Percentiles rank a stretch among this genome's conserved stretches.
phyloP scores from a whole-genome alignment of 2,329 filamentous ascomycete species.

The Cadophora malorum region DNA sequence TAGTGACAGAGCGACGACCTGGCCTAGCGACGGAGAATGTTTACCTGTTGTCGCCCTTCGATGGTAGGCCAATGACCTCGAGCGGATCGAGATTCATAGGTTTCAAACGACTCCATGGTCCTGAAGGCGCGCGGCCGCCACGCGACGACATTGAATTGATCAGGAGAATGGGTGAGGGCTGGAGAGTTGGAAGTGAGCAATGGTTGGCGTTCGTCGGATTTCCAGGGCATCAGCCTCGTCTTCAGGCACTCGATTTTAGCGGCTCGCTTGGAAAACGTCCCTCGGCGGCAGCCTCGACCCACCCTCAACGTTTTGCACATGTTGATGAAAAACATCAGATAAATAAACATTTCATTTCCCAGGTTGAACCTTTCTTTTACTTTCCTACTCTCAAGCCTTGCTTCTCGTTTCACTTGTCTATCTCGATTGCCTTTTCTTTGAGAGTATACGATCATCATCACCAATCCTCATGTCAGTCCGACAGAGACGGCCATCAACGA shows the following conservation, averaged over 20 bases:
- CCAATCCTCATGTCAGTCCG: slow-evolving; percentile 37
- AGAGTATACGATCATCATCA: neutral
- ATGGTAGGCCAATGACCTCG: slow-evolving; percentile 82
- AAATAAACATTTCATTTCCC: neutral
- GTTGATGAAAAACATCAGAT: slow-evolving; percentile 12
- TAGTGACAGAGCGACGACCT: neutral
- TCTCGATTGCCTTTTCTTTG: neutral
- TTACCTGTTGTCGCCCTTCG: slow-evolving; percentile 88
- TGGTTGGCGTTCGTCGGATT: neutral
- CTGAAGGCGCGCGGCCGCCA: slow-evolving; percentile 52
- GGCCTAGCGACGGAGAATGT: slow-evolving; percentile 18
- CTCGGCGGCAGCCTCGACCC: slow-evolving; percentile 19
- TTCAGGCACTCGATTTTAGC: slow-evolving; percentile 11
- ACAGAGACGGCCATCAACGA: slow-evolving; percentile 39
- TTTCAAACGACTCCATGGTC: slow-evolving; percentile 74
- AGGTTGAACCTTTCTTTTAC: neutral
- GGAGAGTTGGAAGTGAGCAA: slow-evolving; percentile 1
- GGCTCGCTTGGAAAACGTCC: slow-evolving; percentile 12
- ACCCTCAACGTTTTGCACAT: slow-evolving; percentile 28
- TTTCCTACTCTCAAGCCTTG: neutral
- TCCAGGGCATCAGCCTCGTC: slow-evolving; percentile 11
- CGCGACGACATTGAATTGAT: slow-evolving; percentile 40
- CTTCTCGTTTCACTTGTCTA: neutral
- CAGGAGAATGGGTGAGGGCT: slow-evolving; percentile 14
- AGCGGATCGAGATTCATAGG: slow-evolving; percentile 78